Evolutionary conservation across 2,329 filamentous ascomycete genomes (phyloP).

Genomic region (Pseudofabraea citricarpa): DNA sequence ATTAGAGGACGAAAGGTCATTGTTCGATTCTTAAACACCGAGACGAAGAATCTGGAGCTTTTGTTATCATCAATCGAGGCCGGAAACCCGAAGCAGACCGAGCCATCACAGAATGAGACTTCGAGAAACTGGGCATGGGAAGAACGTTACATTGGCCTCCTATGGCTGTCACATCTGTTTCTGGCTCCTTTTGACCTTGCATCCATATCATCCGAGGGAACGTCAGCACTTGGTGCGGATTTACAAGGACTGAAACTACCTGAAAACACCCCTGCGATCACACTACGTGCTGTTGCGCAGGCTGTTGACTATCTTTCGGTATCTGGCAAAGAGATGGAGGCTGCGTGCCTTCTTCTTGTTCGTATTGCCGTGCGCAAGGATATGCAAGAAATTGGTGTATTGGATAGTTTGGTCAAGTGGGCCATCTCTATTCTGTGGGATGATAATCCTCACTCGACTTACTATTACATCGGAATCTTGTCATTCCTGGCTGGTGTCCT

Average conservation of each 20-base stretch:
- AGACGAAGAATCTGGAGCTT: slow-evolving; percentile 77
- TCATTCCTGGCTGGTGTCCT: slow-evolving; percentile 75
- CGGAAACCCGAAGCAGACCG: slow-evolving; percentile 14
- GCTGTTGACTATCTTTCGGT: slow-evolving; percentile 67
- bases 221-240: slow-evolving; percentile 36
- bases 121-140: slow-evolving; percentile 64
- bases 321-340: slow-evolving; percentile 83
- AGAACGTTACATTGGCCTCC: slow-evolving; percentile 77
- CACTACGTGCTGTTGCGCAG: slow-evolving; percentile 64
- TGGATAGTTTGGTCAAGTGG: slow-evolving; percentile 66
- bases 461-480: slow-evolving; percentile 73
- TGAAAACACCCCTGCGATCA: slow-evolving; percentile 60
- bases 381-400: slow-evolving; percentile 74
- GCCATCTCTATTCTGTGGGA: slow-evolving; percentile 55
- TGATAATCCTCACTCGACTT: slow-evolving; percentile 48
- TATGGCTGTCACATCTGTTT: slow-evolving; percentile 82
- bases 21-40: slow-evolving; percentile 84
- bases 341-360: slow-evolving; percentile 78
- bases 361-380: slow-evolving; percentile 78
- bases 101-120: not conserved
- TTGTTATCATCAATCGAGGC: slow-evolving; percentile 72
- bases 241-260: slow-evolving; percentile 52
- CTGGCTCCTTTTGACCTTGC: slow-evolving; percentile 86
- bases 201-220: slow-evolving; percentile 67
- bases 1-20: slow-evolving; percentile 91